Conservation (phyloP, 2,329 filamentous ascomycete genomes). For the Cordyceps farinosa region DNA sequence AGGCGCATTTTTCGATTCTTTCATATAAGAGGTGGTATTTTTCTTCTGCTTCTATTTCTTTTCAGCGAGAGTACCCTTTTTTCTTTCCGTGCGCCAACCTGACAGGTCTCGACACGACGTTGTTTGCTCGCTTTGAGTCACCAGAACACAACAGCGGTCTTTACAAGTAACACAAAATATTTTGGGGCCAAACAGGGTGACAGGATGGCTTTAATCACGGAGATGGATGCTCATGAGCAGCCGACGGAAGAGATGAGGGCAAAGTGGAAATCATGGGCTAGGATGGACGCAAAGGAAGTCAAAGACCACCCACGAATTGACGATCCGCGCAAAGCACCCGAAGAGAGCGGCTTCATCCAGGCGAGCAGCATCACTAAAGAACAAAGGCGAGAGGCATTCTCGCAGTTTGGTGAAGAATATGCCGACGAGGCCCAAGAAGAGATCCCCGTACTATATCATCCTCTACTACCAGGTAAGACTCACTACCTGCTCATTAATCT, state of each 20-base stretch:
- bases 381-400: conserved; percentile 43
- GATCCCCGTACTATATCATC: conserved; percentile 58
- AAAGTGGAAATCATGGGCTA: conserved; percentile 73
- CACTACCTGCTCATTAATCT: neutral
- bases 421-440: conserved; percentile 34
- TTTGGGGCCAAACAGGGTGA: too few species aligned
- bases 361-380: conserved; percentile 41
- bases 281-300: conserved; percentile 52
- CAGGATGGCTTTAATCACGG: conserved; percentile 28
- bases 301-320: conserved; percentile 54
- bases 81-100: too few species aligned
- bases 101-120: too few species aligned
- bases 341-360: conserved; percentile 43
- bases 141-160: too few species aligned
- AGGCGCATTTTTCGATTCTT: neutral
- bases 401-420: conserved; percentile 35
- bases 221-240: conserved; percentile 72
- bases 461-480: conserved; percentile 62
- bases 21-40: neutral
- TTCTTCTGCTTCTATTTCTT: too few species aligned
- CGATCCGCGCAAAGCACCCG: conserved; percentile 41
- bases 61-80: too few species aligned
- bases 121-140: too few species aligned
- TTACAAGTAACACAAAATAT: too few species aligned
- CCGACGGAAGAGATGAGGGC: conserved; percentile 67